Base-by-base conservation (phyloP, 306 rosid species). In the Fagus sylvatica region DNA sequence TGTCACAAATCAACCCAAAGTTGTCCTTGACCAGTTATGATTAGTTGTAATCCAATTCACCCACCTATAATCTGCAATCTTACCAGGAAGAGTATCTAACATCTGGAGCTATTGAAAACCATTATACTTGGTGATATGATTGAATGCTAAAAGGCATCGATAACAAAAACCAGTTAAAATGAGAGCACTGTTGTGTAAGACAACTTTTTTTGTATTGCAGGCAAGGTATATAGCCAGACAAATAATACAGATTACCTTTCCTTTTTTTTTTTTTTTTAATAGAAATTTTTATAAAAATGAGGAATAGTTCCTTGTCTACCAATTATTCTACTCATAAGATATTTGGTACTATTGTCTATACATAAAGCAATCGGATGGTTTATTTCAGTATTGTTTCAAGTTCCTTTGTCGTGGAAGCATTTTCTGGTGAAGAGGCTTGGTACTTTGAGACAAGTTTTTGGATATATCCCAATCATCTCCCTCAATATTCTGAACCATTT, bases 371-470 rank as follows among this genome's bases (percentile, higher is more conserved):
- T 46, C 11, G 51, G 10, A 46, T 46, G 51, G 15, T 46, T 10
- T 22, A 22, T 22, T 22, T 22, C 28, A 22, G 28, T 40, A 19
- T 60, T 65, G 78, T 72, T 72, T 78, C 71, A 51, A 74, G 41
- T 12, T 17, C 48, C 36, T 79, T 77, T 67, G 11, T 39, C n/a
- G 15, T 54, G 83, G 69, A 53, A 39, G 70, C 40, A 73, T 81
- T 60, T 30, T 71, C 42, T n/a, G 69, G 17, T 28, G 69, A 64
- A 56, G 76, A 51, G 74, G 42, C 54, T 40, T 66, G 57, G 34
- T 40, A 41, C 69, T 57, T 2, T 17, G 15, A 3, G 49, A 49
- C 64, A 59, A 61, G 48, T 36, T 81, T 56, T 67, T 60, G 69
- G 55, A 55, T 56, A 41, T 66, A 71, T 78, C 54, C 43, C 28